Base-by-base conservation (phyloP, 2,329 filamentous ascomycete genomes). In the Ceratocystis harringtonii region DNA sequence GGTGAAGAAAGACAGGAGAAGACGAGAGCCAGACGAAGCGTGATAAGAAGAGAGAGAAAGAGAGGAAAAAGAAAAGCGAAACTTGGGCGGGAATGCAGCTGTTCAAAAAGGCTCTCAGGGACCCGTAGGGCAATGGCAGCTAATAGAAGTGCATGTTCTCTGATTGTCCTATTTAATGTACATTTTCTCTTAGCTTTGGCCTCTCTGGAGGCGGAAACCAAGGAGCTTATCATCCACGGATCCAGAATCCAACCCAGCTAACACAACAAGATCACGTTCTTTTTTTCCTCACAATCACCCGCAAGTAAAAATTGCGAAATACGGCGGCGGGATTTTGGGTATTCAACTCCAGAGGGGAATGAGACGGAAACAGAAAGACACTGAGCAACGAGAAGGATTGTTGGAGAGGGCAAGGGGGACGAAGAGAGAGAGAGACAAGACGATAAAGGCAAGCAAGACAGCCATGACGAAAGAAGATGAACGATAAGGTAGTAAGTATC, bases 351-450 rank as follows among this genome's bases (percentile, higher is more conserved):
- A 41, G 10, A 41, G 10, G 36, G 10, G 10, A 36, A 36, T 12
- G 32, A 36, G 44, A 48, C 44, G 44, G 55, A 50, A 50, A 19
- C 17, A 17, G 43, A 45, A 19, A 30, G 30, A 48, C 15, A 58
- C 28, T 28, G 28, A 58, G 3, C 36, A 41, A 12, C 3, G 10
- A 41, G 36, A 41, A 41, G 36, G 36, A 41, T 41, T 41, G 36
- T 41, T 41, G 36, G 36, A 41, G 36, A 12, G 61, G 44, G 60
- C 28, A 48, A 66, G 61, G 19, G 17, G 50, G n/a, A n/a, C n/a
- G n/a, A n/a, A n/a, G n/a, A n/a, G 61, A 41, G 61, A 58, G 66
- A 66, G 60, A 63, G 65, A 10, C 8, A 57, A 62, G 48, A 25
- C 61, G 36, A 36, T 30, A 36, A 19, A 17, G 36, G 32, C 30